A percentile compares a stretch with the other conserved stretches of the same genome.
These are phyloP conservation scores for Zygoascus ofunaensis DNA, from an alignment of 805 yeast genomes.

Conservation along the genomic window DNA sequence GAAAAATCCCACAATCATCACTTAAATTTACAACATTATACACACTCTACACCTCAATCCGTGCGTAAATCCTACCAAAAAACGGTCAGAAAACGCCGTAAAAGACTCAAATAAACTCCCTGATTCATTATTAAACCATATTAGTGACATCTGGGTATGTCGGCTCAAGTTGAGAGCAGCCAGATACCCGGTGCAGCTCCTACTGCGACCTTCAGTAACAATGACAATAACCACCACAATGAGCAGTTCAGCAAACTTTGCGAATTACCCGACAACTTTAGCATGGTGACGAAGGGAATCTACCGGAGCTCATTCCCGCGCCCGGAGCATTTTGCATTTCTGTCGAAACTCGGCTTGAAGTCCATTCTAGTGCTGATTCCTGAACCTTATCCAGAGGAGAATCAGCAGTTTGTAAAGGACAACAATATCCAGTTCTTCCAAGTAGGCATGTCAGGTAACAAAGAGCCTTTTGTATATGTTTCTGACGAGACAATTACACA, in stretches of 20 bases:
- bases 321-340: slow-evolving; percentile 66
- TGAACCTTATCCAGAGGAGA: slow-evolving; percentile 81
- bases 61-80: no score
- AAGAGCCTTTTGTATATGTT: slow-evolving; percentile 74
- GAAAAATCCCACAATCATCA: no score
- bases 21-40: no score
- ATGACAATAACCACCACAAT: no score
- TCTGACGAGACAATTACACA: slow-evolving; percentile 59
- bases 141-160: no score
- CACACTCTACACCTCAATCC: no score
- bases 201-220: no score
- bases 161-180: no score
- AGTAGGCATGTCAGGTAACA: slow-evolving; percentile 90
- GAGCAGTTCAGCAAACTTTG: neutral
- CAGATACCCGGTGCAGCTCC: no score
- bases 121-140: no score
- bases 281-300: slow-evolving; percentile 67
- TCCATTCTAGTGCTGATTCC: slow-evolving; percentile 79
- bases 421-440: slow-evolving; percentile 67
- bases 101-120: no score
- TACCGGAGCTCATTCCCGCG: slow-evolving; percentile 89
- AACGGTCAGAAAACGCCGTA: no score
- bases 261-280: slow-evolving; percentile 72
- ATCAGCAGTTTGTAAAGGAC: slow-evolving; percentile 49
- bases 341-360: slow-evolving; percentile 53